Base-by-base conservation (phyloP, 352 stramenopile species). In the Globisporangium solare region DNA sequence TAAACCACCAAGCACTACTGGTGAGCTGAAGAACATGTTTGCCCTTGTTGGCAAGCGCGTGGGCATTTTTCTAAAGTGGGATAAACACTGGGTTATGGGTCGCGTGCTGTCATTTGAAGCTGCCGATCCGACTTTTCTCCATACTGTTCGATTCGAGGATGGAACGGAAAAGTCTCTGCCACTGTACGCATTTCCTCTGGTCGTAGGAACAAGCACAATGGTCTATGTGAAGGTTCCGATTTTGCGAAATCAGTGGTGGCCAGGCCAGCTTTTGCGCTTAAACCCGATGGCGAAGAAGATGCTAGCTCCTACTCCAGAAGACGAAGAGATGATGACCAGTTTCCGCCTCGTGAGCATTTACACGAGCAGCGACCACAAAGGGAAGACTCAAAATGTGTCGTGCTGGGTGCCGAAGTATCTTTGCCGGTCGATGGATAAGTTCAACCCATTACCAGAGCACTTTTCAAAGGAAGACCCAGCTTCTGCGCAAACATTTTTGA, bases 361-460 rank as follows among this genome's bases (percentile, higher is more conserved):
- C 47, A 56, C 71, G 13, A 54, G 56, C 6, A 65, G 50, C n/a
- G 50, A 56, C 11, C 45, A 62, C 8, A 40, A 63, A 11, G 68
- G 69, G 7, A 70, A 64, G 35, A 64, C 64, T 1, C 73, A 76
- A 20, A 82, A 86, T 46, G 61, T 91, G 3, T 86, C 80, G 2
- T 84, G 73, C 27, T 95, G 85, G 85, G 76, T 84, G 6, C 83
- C 83, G 0, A 88, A 88, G 37, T 79, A 93, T 53, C 61, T 91
- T 0, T 91, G 80, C 64, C 73, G 83, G 37, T 79, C 73, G n/a
- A 69, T 88, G 61, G 41, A 63, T 8, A 35, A 41, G 22, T 58
- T 56, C 20, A 21, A n/a, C 21, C 40, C 31, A 3, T 45, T 35
- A 3, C 17, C 39, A 40, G 43, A 41, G 12, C 20, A 43, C 17